phyloP scores from a whole-genome alignment of 2,329 filamentous ascomycete species.

The Aureobasidium sp. region DNA sequence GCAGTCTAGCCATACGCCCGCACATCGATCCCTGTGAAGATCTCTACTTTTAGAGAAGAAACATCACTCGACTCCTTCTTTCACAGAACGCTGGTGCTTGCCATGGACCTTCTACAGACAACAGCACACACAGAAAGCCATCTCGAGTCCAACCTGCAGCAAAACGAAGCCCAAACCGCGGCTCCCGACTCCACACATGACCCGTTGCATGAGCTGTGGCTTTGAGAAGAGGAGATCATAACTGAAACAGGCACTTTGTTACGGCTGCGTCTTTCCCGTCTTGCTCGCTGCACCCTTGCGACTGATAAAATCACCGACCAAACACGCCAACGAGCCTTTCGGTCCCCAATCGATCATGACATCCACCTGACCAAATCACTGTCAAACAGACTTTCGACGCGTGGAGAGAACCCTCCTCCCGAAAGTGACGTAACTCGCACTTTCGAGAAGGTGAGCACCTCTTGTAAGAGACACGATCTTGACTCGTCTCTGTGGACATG shows the following conservation, averaged over 20 bases:
- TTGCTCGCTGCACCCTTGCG: neutral
- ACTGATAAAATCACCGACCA: conserved; percentile 3
- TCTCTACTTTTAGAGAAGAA: neutral
- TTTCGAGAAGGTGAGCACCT: neutral
- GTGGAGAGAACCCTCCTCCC: neutral
- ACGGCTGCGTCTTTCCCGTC: neutral
- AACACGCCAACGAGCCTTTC: neutral
- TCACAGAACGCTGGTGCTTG: neutral
- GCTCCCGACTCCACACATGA: conserved; percentile 2
- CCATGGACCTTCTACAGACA: neutral
- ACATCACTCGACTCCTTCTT: neutral
- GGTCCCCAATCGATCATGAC: neutral
- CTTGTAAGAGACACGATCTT: neutral
- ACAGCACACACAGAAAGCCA: no score
- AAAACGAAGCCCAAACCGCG: neutral
- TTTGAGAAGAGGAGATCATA: neutral
- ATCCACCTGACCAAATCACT: neutral
- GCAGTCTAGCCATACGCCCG: neutral
- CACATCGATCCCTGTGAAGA: neutral
- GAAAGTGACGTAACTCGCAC: no score
- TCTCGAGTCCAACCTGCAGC: neutral
- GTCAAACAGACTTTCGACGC: neutral
- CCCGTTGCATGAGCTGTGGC: neutral
- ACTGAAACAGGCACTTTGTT: neutral
- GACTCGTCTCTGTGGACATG: neutral